Percentiles rank a stretch among this genome's conserved stretches.
Conservation (phyloP, 1,284 basidiomycete genomes). For the Porphyrellus sp. region DNA sequence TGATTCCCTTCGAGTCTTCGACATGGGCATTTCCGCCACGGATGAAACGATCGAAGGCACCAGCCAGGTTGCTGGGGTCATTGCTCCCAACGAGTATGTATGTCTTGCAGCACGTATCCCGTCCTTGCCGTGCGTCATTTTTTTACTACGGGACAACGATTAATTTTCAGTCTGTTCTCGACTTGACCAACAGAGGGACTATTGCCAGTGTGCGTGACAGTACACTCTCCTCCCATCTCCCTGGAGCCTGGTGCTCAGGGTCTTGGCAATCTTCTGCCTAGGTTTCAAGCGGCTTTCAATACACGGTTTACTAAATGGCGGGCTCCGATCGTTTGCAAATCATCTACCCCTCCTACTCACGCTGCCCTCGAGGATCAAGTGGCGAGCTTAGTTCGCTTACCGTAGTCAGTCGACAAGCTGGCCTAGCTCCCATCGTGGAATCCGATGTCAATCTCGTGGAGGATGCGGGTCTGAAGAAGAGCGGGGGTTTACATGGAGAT, state of each 20-base stretch:
- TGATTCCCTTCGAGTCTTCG: conserved; percentile 45
- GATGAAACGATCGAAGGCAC: conserved; percentile 50
- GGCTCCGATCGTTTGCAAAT: conserved; percentile 46
- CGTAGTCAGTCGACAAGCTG: conserved; percentile 47
- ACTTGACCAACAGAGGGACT: conserved; percentile 44
- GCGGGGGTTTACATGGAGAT: conserved; percentile 48
- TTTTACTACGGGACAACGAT: conserved; percentile 47
- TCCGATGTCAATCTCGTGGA: conserved; percentile 51
- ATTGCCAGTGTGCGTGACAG: conserved; percentile 51
- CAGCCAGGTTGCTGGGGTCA: conserved; percentile 40
- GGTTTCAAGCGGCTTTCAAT: conserved; percentile 42
- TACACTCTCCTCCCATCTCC: conserved; percentile 44
- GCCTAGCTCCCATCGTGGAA: conserved; percentile 51
- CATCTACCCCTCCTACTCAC: conserved; percentile 37
- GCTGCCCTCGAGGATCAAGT: conserved; percentile 44
- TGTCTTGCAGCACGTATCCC: not conserved
- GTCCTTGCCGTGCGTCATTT: conserved; percentile 43
- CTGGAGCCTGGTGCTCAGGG: conserved; percentile 50
- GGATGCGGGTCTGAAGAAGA: conserved; percentile 45
- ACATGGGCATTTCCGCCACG: conserved; percentile 54
- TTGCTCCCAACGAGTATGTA: conserved; percentile 40
- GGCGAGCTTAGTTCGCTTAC: conserved; percentile 45
- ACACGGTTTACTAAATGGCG: conserved; percentile 55
- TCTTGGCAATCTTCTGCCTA: conserved; percentile 44
- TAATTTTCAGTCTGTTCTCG: conserved; percentile 45